Conservation (phyloP, 1,284 basidiomycete species). For the Ganoderma lucidum region DNA sequence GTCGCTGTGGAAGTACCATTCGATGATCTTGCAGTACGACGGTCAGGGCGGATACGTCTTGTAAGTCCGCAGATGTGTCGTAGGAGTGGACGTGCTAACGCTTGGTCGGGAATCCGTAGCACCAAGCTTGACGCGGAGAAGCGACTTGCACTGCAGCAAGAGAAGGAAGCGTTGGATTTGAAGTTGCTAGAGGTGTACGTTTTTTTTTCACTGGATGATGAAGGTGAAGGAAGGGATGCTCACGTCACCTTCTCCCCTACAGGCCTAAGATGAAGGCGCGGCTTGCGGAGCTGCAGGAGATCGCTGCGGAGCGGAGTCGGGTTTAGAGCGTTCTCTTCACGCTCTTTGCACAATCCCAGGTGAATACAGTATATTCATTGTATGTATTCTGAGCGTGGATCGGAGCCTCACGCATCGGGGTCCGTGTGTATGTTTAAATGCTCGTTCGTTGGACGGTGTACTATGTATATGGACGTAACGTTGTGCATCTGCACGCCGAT, state of each 20-base stretch:
- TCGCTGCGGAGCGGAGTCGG: slow-evolving; percentile 37
- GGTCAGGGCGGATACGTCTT: slow-evolving; percentile 87
- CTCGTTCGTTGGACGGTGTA: neutral
- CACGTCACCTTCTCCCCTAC: slow-evolving; percentile 20
- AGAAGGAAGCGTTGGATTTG: slow-evolving; percentile 86
- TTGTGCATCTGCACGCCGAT: neutral
- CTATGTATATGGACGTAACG: slow-evolving; percentile 1
- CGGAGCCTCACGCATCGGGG: neutral
- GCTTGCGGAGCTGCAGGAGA: slow-evolving; percentile 72
- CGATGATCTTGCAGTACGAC: slow-evolving; percentile 90
- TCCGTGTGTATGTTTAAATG: neutral
- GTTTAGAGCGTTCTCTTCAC: slow-evolving; percentile 19
- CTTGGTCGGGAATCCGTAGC: slow-evolving; percentile 48
- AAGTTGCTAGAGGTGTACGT: slow-evolving; percentile 84
- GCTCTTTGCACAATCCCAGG: neutral
- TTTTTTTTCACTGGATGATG: neutral
- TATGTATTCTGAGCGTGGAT: neutral
- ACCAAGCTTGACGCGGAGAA: slow-evolving; percentile 93
- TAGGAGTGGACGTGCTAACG: neutral
- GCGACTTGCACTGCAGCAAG: slow-evolving; percentile 91
- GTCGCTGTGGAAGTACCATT: slow-evolving; percentile 95
- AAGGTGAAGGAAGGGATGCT: slow-evolving; percentile 4
- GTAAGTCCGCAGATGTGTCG: slow-evolving; percentile 53
- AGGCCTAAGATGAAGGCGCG: slow-evolving; percentile 86
- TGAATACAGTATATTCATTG: neutral